phyloP scores from a whole-genome alignment of 129 eudicot species.

The Erigeron canadensis region DNA sequence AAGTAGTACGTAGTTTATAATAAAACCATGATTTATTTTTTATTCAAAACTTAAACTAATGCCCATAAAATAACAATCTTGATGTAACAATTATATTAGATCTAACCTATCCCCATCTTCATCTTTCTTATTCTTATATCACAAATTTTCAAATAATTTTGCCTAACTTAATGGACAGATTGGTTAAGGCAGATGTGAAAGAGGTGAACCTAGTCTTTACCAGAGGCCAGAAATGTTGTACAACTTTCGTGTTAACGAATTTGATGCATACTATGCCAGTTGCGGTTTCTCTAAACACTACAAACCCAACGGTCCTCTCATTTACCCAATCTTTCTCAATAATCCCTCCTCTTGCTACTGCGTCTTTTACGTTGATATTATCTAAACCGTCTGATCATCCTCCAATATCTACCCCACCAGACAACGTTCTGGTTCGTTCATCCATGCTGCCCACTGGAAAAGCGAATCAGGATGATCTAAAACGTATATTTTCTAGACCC shows the following conservation, averaged over 20 bases:
- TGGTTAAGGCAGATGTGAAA: constrained; percentile 62
- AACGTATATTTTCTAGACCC: constrained; percentile 54
- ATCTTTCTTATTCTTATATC: constrained; percentile 1
- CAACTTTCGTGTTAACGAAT: constrained; percentile 57
- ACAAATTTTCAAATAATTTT: neutral
- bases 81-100: constrained; percentile 12
- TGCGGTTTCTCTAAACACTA: constrained; percentile 59
- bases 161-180: constrained; percentile 59
- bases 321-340: constrained; percentile 43
- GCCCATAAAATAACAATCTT: constrained; percentile 17
- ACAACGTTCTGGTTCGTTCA: constrained; percentile 53
- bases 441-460: constrained; percentile 84
- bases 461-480: constrained; percentile 67
- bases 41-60: constrained; percentile 18
- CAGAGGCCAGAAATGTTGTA: constrained; percentile 38
- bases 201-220: constrained; percentile 43
- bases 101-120: constrained; percentile 10
- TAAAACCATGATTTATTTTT: neutral
- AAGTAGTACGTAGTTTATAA: constrained; percentile 1
- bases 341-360: constrained; percentile 63
- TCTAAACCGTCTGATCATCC: constrained; percentile 50
- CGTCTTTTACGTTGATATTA: constrained; percentile 42
- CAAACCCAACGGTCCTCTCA: constrained; percentile 53
- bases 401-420: constrained; percentile 55
- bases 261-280: constrained; percentile 92